phyloP scores from a whole-genome alignment of 2,329 filamentous ascomycete genomes.

The Ambrosiella cleistominuta region DNA sequence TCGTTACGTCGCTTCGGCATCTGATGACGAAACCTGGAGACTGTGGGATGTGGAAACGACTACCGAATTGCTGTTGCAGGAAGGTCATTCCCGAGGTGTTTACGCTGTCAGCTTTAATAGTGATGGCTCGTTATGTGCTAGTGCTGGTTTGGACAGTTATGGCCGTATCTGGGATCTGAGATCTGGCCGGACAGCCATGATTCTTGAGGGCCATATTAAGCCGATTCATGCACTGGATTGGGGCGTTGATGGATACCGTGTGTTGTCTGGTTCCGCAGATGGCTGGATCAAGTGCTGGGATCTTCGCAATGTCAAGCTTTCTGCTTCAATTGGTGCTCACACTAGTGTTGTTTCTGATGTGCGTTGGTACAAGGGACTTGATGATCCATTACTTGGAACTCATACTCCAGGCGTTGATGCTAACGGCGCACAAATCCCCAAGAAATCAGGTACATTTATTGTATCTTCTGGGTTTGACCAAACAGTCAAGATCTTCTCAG shows the following conservation, averaged over 20 bases:
- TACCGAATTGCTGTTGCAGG: slow-evolving; percentile 70
- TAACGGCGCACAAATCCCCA: slow-evolving; percentile 50
- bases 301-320: slow-evolving; percentile 68
- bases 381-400: slow-evolving; percentile 47
- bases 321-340: slow-evolving; percentile 77
- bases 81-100: slow-evolving; percentile 87
- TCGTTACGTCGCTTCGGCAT: slow-evolving; percentile 76
- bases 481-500: slow-evolving; percentile 88
- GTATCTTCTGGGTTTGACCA: slow-evolving; percentile 84
- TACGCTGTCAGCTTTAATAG: slow-evolving; percentile 79
- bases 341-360: slow-evolving; percentile 82
- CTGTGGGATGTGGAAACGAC: slow-evolving; percentile 85
- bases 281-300: slow-evolving; percentile 99
- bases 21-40: slow-evolving; percentile 91
- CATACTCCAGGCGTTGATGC: slow-evolving; percentile 42
- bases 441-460: slow-evolving; percentile 82
- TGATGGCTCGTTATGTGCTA: slow-evolving; percentile 79
- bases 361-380: slow-evolving; percentile 79
- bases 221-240: slow-evolving; percentile 90
- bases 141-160: slow-evolving; percentile 85
- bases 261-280: slow-evolving; percentile 81
- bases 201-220: slow-evolving; percentile 72
- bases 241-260: slow-evolving; percentile 77
- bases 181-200: slow-evolving; percentile 86
- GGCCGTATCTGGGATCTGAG: slow-evolving; percentile 90